Conservation (phyloP, 2,329 filamentous ascomycete species). For the Proliferodiscus dingleyae region DNA sequence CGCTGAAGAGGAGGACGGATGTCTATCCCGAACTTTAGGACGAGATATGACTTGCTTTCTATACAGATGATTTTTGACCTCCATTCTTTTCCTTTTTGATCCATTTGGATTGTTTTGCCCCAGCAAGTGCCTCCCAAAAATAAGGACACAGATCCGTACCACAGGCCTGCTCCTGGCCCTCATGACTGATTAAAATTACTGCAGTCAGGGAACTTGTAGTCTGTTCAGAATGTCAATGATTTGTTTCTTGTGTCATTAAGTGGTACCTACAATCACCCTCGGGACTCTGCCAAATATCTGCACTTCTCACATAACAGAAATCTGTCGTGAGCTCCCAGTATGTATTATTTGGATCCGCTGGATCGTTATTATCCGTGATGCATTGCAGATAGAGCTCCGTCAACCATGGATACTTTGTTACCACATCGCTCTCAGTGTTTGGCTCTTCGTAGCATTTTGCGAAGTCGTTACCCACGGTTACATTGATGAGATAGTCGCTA, state of each 20-base stretch:
- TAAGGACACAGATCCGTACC: no score
- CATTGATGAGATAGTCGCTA: constrained; percentile 13
- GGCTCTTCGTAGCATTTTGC: constrained; percentile 12
- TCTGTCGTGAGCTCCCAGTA: constrained; percentile 21
- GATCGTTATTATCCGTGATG: neutral
- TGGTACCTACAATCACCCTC: neutral
- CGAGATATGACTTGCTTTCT: no score
- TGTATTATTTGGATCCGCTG: constrained; percentile 5
- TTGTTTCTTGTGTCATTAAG: no score
- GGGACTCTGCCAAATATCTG: constrained; percentile 17
- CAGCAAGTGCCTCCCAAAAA: no score
- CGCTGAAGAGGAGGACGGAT: constrained; percentile 46
- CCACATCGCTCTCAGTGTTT: neutral
- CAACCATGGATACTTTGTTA: constrained; percentile 7
- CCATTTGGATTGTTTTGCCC: no score
- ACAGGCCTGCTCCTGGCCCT: no score
- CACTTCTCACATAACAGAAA: constrained; percentile 20
- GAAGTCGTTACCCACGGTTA: constrained; percentile 20
- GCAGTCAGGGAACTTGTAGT: no score
- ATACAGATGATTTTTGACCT: no score
- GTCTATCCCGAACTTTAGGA: constrained; percentile 6
- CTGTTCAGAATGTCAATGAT: no score
- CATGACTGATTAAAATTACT: no score
- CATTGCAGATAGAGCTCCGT: constrained; percentile 11
- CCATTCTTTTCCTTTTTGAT: no score